Evolutionary conservation across 371 early-diverging fungal species (phyloP).

Genomic region (Actinomucor elegans): DNA sequence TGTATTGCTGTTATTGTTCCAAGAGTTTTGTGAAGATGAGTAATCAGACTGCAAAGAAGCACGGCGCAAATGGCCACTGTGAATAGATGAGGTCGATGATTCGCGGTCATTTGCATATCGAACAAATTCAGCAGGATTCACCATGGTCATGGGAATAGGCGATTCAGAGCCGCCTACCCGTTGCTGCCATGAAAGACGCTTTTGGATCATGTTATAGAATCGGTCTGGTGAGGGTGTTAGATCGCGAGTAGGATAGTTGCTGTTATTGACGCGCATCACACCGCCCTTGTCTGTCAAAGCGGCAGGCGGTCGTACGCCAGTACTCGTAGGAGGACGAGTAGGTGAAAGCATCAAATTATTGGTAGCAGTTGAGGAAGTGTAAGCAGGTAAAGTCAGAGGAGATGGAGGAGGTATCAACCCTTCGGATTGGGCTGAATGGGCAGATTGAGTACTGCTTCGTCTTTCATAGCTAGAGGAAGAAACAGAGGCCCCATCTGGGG

Average conservation of each 20-base stretch:
- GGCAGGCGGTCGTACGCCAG: constrained; percentile 14
- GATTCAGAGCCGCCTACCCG: constrained; percentile 39
- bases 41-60: constrained; percentile 48
- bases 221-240: constrained; percentile 46
- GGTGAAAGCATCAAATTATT: constrained; percentile 6
- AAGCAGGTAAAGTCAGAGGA: constrained; percentile 21
- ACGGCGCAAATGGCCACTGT: constrained; percentile 45
- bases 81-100: constrained; percentile 53
- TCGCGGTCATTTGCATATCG: constrained; percentile 46
- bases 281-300: constrained; percentile 18
- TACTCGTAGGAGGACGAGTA: constrained; percentile 16
- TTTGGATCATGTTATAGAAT: constrained; percentile 49
- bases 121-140: constrained; percentile 45
- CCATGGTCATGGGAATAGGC: constrained; percentile 40
- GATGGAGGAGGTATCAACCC: constrained; percentile 25
- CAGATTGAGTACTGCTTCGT: constrained; percentile 24
- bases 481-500: constrained; percentile 23
- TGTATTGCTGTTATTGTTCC: constrained; percentile 7
- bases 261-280: constrained; percentile 11
- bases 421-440: constrained; percentile 13
- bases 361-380: background rate
- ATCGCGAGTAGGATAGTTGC: constrained; percentile 15
- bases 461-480: constrained; percentile 27
- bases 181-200: constrained; percentile 40
- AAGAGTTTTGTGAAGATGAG: constrained; percentile 41